Conservation (phyloP, 352 stramenopile genomes). For the Globisporangium nodosum region DNA sequence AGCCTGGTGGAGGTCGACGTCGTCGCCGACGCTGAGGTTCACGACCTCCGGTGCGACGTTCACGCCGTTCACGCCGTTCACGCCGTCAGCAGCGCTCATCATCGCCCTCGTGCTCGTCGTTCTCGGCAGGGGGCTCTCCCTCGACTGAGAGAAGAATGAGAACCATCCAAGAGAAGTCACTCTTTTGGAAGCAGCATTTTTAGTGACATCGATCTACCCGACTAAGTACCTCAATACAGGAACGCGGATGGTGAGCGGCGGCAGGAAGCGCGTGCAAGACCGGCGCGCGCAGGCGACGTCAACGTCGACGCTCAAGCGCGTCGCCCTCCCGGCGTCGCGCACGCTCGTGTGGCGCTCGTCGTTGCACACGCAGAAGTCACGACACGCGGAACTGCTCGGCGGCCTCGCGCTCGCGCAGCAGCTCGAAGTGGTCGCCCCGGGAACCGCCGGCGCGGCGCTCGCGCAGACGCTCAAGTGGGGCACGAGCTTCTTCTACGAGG, state of each 20-base stretch:
- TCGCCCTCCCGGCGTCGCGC: slow-evolving; percentile 25
- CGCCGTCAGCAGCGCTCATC: neutral
- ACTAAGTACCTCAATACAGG: neutral
- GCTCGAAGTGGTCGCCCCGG: slow-evolving; percentile 58
- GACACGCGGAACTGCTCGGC: slow-evolving; percentile 35
- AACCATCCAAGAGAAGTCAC: no score
- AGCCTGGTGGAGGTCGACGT: slow-evolving; percentile 4
- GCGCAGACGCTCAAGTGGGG: slow-evolving; percentile 66
- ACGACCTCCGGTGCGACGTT: neutral
- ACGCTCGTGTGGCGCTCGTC: slow-evolving; percentile 65
- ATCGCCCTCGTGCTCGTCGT: neutral
- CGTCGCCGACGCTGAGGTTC: neutral
- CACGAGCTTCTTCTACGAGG: slow-evolving; percentile 79
- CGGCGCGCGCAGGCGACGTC: slow-evolving; percentile 13
- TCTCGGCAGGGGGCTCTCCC: neutral
- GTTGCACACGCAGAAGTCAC: slow-evolving; percentile 35
- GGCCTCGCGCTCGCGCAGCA: slow-evolving; percentile 63
- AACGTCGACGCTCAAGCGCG: slow-evolving; percentile 1
- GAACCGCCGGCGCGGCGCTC: slow-evolving; percentile 18
- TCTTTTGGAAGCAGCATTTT: no score
- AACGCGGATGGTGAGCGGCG: slow-evolving; percentile 58
- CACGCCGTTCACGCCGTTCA: neutral
- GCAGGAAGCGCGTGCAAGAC: slow-evolving; percentile 35
- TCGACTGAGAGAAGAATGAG: neutral
- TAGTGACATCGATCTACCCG: neutral